A percentile compares a stretch with the other conserved stretches of the same genome.
phyloP scores from a whole-genome alignment of 345 rosid species.

The Isatis tinctoria region DNA sequence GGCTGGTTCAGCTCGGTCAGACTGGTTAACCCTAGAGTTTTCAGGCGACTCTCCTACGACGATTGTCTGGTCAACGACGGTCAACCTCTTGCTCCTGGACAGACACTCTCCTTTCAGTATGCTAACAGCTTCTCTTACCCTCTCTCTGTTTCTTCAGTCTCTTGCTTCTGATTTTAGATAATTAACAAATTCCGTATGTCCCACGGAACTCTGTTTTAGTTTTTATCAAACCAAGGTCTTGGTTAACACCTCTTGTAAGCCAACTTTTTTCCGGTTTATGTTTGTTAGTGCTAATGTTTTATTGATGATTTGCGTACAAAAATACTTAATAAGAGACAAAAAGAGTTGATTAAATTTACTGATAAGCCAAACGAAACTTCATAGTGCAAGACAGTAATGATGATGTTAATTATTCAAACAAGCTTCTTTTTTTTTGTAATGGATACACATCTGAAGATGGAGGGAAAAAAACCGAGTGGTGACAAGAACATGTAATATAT shows the following conservation, averaged over 20 bases:
- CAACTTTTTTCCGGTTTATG: not conserved
- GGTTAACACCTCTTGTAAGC: not conserved
- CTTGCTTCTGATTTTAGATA: constrained; percentile 36
- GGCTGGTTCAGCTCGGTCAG: constrained; percentile 72
- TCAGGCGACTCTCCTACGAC: constrained; percentile 48
- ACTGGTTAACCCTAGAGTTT: constrained; percentile 54
- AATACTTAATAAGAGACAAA: not conserved
- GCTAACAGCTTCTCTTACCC: constrained; percentile 61
- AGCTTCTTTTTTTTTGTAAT: not conserved
- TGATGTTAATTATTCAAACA: not conserved
- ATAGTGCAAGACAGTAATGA: not conserved
- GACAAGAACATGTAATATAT: not conserved
- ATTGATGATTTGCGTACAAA: not conserved
- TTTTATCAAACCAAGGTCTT: not conserved
- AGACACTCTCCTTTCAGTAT: constrained; percentile 59
- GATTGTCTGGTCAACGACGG: constrained; percentile 73
- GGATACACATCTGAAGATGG: not conserved
- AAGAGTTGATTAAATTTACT: not conserved
- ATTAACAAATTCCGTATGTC: not conserved
- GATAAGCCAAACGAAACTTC: not conserved
- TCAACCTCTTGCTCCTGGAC: constrained; percentile 55
- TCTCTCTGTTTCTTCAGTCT: constrained; percentile 51
- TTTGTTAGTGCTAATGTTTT: not conserved
- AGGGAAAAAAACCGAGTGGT: not conserved
- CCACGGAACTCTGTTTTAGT: not conserved